Evolutionary conservation across 2,329 filamentous ascomycete genomes (phyloP).

Genomic region (Aspergillus phoenicis): DNA sequence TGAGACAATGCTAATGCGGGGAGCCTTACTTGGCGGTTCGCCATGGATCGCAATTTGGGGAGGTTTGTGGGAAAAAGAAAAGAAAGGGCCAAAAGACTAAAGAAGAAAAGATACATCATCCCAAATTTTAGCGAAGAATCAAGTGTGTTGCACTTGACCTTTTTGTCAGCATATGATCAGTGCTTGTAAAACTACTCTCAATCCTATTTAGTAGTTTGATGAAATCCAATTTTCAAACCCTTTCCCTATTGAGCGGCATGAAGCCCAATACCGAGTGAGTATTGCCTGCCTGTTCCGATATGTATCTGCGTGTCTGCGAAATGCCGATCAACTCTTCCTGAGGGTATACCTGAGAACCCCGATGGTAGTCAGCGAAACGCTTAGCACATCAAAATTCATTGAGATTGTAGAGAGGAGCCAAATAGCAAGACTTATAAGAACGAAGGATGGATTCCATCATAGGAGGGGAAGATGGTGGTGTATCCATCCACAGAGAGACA

Average conservation of each 20-base stretch:
- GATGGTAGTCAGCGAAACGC: background rate
- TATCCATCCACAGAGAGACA: background rate
- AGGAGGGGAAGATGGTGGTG: background rate
- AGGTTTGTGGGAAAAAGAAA: background rate
- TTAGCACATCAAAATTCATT: background rate
- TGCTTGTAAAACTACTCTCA: no score
- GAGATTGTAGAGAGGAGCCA: background rate
- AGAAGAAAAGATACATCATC: background rate
- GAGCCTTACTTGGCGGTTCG: conserved; percentile 9
- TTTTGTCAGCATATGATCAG: no score
- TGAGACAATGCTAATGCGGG: background rate
- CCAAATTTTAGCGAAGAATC: no score
- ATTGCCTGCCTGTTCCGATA: no score
- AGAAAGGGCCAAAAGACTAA: background rate
- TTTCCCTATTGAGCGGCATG: no score
- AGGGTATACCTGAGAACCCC: background rate
- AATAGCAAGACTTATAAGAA: no score
- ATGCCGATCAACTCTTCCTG: background rate
- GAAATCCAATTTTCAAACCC: no score
- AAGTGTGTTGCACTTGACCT: no score
- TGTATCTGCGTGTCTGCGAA: no score
- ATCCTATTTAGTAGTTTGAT: no score
- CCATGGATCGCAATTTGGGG: conserved; percentile 11
- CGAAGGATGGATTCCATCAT: background rate
- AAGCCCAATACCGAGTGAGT: no score